Evolutionary conservation across 257 asterid genomes (phyloP), one percentile per base, ranked within the genome.

Genomic region (Anisodus tanguticus): DNA sequence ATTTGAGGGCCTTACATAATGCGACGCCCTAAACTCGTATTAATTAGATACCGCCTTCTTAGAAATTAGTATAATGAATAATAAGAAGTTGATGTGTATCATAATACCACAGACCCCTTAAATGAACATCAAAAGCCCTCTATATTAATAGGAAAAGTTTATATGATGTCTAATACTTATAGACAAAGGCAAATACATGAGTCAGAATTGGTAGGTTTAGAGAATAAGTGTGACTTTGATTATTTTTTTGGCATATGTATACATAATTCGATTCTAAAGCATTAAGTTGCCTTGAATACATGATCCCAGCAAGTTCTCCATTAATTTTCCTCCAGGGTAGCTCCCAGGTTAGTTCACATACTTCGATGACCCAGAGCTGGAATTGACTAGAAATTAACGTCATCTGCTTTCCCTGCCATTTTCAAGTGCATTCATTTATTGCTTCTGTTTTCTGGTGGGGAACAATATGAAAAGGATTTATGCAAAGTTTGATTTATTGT

Each of bases 321-420:
- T 70, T 70, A 70, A 17, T 70, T 70, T 16, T 9, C 35, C 0
- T 41, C 7, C 39, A 9, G n/a, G n/a, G 60, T 55, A 55, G 60
- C 17, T 55, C 60, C 60, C 16, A 13, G 39, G 69, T 64, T 26
- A 10, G 45, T 31, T 64, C 71, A 64, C 41, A 31, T 64, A 2
- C 3, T 59, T 59, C 10, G 3, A 59, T 59, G 66, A 12, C 47
- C 72, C 72, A 11, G 41, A 22, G 17, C 31, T 64, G 71, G 71
- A 22, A 41, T 37, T 51, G 84, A 71, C 47, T 57, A 83, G 53
- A 81, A 55, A 78, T 81, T 26, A 66, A 82, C 79, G 82, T 15
- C 41, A 35, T 49, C 37, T 77, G 64, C 55, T 68, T 71, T 10
- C 58, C 17, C 39, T 45, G 41, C 80, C 68, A 19, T n/a, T 71